A percentile compares a stretch with the other conserved stretches of the same genome.
Conservation (phyloP, 306 rosid species). For the Pyrus communis region DNA sequence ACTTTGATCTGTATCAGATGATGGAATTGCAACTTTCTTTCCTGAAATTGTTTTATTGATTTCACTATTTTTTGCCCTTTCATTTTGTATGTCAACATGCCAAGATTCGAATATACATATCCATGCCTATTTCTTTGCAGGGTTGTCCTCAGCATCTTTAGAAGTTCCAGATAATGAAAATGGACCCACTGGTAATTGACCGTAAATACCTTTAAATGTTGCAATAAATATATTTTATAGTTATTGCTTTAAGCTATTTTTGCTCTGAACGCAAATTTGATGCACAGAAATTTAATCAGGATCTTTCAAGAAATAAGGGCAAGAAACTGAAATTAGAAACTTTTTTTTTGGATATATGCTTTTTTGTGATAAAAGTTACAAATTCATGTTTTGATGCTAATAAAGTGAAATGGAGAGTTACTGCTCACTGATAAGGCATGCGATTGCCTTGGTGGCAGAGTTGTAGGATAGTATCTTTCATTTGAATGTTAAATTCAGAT, state of each 20-base stretch:
- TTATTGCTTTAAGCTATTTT: background rate
- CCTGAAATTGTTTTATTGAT: background rate
- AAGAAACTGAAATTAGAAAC: background rate
- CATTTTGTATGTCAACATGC: background rate
- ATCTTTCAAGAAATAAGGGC: background rate
- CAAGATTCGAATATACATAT: background rate
- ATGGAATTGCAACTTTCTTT: background rate
- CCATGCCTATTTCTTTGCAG: constrained; percentile 30
- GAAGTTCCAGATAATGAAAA: constrained; percentile 67
- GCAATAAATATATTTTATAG: background rate
- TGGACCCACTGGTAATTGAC: constrained; percentile 30
- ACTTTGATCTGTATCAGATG: background rate
- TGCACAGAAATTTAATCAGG: background rate
- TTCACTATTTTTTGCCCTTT: background rate
- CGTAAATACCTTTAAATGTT: background rate
- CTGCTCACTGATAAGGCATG: background rate
- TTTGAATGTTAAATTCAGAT: background rate
- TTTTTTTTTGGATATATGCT: background rate
- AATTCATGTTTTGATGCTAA: background rate
- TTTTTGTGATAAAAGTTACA: background rate
- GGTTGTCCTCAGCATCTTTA: constrained; percentile 83
- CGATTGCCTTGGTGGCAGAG: background rate
- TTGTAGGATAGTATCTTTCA: background rate
- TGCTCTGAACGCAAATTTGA: background rate
- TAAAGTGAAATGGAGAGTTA: background rate